A percentile compares a stretch with the other conserved stretches of the same genome.
These are phyloP conservation scores for Ascochyta pisi DNA, from an alignment of 2,329 filamentous ascomycete genomes.

Conservation along the genomic window DNA sequence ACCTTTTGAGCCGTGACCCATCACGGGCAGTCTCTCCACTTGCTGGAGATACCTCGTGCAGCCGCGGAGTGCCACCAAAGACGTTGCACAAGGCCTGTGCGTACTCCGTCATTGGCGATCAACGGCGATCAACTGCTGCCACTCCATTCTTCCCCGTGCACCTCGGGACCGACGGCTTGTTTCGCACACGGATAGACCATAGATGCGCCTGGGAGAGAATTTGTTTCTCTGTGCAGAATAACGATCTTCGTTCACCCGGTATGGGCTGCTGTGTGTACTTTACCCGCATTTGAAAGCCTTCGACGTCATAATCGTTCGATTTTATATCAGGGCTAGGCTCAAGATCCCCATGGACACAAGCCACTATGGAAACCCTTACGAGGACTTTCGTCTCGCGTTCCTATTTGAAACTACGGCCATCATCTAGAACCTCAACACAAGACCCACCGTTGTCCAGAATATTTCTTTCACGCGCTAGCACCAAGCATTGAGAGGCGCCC, in stretches of 20 bases:
- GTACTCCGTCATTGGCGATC: constrained; percentile 1
- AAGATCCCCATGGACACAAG: background rate
- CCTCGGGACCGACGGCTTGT: background rate
- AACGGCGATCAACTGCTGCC: background rate
- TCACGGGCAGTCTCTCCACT: background rate
- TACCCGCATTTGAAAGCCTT: constrained; percentile 3
- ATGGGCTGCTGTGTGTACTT: background rate
- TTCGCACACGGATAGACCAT: background rate
- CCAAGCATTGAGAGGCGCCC: background rate
- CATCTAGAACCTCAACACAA: constrained; percentile 3
- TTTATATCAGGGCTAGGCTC: background rate
- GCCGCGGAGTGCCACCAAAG: constrained; percentile 1
- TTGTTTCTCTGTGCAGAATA: background rate
- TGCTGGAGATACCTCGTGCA: background rate
- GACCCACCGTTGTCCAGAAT: constrained; percentile 2
- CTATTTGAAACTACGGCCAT: background rate
- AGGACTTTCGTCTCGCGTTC: constrained; percentile 6
- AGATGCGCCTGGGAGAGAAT: background rate
- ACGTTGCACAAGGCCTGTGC: constrained; percentile 7
- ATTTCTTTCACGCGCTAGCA: background rate
- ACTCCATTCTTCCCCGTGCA: background rate
- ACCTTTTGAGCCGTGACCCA: constrained; percentile 3
- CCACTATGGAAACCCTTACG: constrained; percentile 4
- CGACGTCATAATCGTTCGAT: constrained; percentile 11
- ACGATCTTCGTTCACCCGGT: background rate